These are phyloP conservation scores for Candolleomyces aberdarensis DNA, from an alignment of 768 basidiomycete species.

Conservation along the genomic window DNA sequence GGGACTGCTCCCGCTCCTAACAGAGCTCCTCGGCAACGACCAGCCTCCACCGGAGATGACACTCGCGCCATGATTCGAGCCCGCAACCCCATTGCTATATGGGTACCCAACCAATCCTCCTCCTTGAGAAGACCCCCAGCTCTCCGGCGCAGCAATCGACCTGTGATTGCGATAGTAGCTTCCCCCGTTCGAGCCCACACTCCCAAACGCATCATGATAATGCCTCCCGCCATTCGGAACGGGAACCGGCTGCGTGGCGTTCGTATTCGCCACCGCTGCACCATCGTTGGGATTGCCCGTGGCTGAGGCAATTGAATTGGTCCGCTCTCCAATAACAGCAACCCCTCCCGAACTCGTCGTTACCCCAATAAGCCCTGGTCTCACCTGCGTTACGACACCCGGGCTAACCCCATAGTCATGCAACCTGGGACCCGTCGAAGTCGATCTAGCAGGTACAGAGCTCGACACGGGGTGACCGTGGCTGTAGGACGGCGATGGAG, in stretches of 20 bases:
- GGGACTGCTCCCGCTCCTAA: constrained; percentile 6
- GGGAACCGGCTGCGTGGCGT: constrained; percentile 48
- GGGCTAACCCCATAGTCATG: constrained; percentile 61
- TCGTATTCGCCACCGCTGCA: constrained; percentile 25
- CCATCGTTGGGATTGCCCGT: constrained; percentile 22
- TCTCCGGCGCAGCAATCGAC: neutral
- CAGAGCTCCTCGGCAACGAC: constrained; percentile 9
- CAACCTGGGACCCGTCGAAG: constrained; percentile 53
- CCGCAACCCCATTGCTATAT: neutral
- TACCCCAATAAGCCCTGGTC: constrained; percentile 51
- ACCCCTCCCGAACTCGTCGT: constrained; percentile 23
- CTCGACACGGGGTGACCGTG: constrained; percentile 38
- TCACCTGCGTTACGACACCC: constrained; percentile 49
- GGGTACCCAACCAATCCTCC: neutral
- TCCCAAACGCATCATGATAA: constrained; percentile 9
- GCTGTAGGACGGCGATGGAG: constrained; percentile 11
- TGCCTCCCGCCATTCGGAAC: constrained; percentile 35
- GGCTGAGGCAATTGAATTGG: constrained; percentile 23
- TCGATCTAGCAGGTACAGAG: constrained; percentile 48
- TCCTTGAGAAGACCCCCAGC: neutral
- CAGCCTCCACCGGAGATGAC: neutral
- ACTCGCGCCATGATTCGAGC: neutral
- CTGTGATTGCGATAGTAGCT: neutral
- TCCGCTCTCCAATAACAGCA: constrained; percentile 1
- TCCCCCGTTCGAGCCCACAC: neutral